Evolutionary conservation across 164 flowering plant genomes (phyloP).

Genomic region (Liriodendron chinense): DNA sequence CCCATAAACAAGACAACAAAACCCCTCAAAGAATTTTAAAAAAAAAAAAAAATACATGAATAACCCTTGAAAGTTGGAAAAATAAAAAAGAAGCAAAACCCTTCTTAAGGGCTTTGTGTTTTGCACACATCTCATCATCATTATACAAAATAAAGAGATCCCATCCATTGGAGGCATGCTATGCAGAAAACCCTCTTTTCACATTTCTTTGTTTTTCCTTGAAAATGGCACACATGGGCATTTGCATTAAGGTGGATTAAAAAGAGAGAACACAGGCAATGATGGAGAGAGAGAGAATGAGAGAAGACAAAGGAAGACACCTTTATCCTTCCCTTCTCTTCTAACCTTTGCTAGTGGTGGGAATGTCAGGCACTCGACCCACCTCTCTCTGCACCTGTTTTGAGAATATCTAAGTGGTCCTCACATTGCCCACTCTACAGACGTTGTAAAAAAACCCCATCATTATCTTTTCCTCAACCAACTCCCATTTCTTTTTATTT

Average conservation of each 20-base stretch:
- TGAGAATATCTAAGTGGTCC: constrained; percentile 8
- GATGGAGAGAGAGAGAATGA: not conserved
- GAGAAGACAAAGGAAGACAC: constrained; percentile 3
- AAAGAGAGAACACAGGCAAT: not conserved
- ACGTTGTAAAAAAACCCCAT: not conserved
- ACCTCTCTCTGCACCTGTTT: not conserved
- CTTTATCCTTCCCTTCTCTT: constrained; percentile 5
- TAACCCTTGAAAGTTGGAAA: not conserved
- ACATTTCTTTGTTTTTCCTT: not conserved
- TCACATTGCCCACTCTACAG: not conserved
- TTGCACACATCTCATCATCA: not conserved
- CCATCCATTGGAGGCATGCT: not conserved
- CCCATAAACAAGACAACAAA: not conserved
- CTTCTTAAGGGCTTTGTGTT: not conserved
- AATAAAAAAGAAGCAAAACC: too few species aligned
- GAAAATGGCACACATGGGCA: not conserved
- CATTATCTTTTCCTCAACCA: not conserved
- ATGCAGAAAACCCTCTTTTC: not conserved
- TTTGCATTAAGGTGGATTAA: not conserved
- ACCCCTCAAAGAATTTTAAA: too few species aligned
- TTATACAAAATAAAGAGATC: not conserved
- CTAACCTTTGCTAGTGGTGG: constrained; percentile 9
- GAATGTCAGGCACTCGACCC: constrained; percentile 9
- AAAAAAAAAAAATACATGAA: not conserved
- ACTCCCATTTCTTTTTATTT: not conserved